Conservation (phyloP, 140 eudicot species). For the Cichorium intybus region DNA sequence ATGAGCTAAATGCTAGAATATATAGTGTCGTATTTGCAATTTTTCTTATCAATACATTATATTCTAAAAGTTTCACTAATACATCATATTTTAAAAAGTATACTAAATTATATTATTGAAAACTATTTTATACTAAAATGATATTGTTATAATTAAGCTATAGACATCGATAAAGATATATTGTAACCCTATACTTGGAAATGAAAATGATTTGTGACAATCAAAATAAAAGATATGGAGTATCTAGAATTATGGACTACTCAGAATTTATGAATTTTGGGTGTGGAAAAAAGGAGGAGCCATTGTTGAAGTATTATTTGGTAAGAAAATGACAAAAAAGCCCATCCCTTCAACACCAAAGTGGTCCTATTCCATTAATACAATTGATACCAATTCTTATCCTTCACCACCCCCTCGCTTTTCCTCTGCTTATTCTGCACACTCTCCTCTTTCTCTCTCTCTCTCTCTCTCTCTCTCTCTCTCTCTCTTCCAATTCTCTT, state of each 20-base stretch:
- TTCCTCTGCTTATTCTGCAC: slow-evolving; percentile 25
- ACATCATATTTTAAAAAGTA: no score
- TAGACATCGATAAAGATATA: no score
- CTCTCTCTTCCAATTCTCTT: background rate
- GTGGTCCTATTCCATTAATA: slow-evolving; percentile 84
- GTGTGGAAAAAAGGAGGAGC: slow-evolving; percentile 21
- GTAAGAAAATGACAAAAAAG: slow-evolving; percentile 52
- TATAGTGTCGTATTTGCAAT: no score
- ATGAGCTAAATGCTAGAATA: no score
- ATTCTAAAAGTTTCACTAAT: no score
- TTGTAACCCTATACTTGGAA: no score
- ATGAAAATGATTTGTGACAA: background rate
- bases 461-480: background rate
- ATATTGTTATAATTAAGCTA: background rate
- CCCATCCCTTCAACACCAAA: slow-evolving; percentile 75
- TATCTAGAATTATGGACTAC: background rate
- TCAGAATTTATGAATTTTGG: background rate
- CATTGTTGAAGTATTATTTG: slow-evolving; percentile 31
- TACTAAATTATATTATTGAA: no score
- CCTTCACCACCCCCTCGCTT: slow-evolving; percentile 39
- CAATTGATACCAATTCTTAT: slow-evolving; percentile 59
- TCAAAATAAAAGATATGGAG: background rate
- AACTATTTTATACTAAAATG: background rate
- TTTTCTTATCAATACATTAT: no score
- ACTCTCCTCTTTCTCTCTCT: background rate